Evolutionary conservation across 495 filamentous ascomycete genomes (phyloP).

Genomic region (Aspergillus saccharolyticus): DNA sequence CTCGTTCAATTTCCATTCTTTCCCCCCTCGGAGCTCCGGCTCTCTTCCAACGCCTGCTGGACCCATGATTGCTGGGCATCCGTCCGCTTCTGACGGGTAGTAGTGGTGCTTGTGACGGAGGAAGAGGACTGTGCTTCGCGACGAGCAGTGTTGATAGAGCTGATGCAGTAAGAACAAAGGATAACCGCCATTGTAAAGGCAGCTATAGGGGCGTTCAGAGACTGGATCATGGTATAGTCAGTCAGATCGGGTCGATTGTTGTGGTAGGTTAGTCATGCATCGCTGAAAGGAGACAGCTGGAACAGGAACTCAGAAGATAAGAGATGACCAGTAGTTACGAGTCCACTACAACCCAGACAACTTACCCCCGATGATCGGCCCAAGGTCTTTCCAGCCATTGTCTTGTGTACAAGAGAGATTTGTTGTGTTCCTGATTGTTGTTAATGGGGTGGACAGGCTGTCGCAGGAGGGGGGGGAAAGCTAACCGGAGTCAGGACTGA

Average conservation of each 20-base stretch:
- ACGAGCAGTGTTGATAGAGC: slow-evolving; percentile 44
- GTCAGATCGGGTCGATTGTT: background rate
- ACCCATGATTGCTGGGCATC: slow-evolving; percentile 30
- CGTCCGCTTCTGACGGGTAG: slow-evolving; percentile 5
- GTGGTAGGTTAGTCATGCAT: background rate
- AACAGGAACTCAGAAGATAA: no score
- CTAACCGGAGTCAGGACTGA: background rate
- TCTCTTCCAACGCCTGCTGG: slow-evolving; percentile 35
- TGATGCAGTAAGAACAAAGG: slow-evolving; percentile 45
- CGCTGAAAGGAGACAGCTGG: background rate
- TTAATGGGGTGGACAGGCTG: background rate
- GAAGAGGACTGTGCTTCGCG: slow-evolving; percentile 25
- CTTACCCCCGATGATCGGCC: slow-evolving; percentile 24
- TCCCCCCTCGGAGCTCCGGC: slow-evolving; percentile 3
- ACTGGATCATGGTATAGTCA: slow-evolving; percentile 25
- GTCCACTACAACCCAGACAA: background rate
- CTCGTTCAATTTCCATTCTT: slow-evolving; percentile 2
- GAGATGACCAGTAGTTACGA: background rate
- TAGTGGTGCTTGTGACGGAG: background rate
- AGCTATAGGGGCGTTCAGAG: slow-evolving; percentile 44
- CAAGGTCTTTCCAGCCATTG: slow-evolving; percentile 19
- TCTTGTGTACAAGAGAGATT: no score
- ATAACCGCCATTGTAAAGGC: slow-evolving; percentile 48
- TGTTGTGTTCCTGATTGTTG: background rate
- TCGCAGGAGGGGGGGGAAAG: background rate